Evolutionary conservation across 257 asterid species (phyloP).

Genomic region (Solanum dulcamara): DNA sequence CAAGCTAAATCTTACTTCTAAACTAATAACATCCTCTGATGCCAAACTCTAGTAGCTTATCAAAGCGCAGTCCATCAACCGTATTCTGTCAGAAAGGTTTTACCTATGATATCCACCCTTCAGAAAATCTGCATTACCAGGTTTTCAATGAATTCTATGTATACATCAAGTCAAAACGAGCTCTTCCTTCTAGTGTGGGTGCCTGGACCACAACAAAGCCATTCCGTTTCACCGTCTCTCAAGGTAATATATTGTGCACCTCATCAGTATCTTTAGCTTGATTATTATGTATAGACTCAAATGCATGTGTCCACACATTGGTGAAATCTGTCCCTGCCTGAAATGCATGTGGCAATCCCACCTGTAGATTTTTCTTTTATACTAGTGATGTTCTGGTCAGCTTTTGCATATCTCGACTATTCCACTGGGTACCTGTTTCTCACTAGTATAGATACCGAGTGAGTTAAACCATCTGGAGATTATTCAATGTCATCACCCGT

Average conservation of each 20-base stretch:
- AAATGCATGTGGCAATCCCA: slow-evolving; percentile 78
- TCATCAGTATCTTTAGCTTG: slow-evolving; percentile 42
- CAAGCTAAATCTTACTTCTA: background rate
- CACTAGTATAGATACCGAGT: background rate
- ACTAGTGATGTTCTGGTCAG: background rate
- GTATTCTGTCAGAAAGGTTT: background rate
- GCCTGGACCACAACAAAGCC: background rate
- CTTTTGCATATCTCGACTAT: background rate
- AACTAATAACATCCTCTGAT: background rate
- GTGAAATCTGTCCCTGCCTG: slow-evolving; percentile 86
- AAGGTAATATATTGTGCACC: slow-evolving; percentile 44
- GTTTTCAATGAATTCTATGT: background rate
- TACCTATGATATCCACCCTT: background rate
- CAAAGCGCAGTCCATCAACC: background rate
- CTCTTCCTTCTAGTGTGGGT: background rate
- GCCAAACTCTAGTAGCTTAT: background rate
- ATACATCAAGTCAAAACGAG: background rate
- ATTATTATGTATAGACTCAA: slow-evolving; percentile 51
- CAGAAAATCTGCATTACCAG: background rate
- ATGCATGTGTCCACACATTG: slow-evolving; percentile 54
- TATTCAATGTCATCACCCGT: slow-evolving; percentile 48
- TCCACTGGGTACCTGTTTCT: background rate
- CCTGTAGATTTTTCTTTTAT: slow-evolving; percentile 45
- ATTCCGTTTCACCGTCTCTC: background rate
- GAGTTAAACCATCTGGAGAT: background rate